phyloP scores from a whole-genome alignment of 2,329 filamentous ascomycete species.

The Sordariomycetes sp. region DNA sequence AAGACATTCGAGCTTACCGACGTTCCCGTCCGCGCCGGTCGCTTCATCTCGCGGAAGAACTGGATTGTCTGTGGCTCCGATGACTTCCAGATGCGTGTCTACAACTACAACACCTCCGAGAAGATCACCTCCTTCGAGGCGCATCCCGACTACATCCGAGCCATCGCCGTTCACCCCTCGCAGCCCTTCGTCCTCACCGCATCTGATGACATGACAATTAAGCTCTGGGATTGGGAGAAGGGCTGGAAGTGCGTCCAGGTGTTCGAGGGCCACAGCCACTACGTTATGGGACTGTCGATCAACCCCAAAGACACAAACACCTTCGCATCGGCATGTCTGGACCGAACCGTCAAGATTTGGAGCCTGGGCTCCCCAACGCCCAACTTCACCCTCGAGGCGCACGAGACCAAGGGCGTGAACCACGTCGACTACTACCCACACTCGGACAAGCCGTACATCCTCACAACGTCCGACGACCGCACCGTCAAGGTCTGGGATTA shows the following conservation, averaged over 20 bases:
- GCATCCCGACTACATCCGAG: constrained; percentile 96
- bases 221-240: constrained; percentile 98
- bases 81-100: constrained; percentile 79
- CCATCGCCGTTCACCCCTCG: constrained; percentile 89
- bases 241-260: constrained; percentile 96
- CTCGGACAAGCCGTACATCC: constrained; percentile 73
- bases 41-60: constrained; percentile 96
- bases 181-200: constrained; percentile 94
- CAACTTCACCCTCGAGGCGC: constrained; percentile 94
- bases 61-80: constrained; percentile 97
- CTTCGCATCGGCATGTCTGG: constrained; percentile 87
- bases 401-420: constrained; percentile 96
- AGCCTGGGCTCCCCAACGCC: constrained; percentile 86
- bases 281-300: constrained; percentile 92
- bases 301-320: constrained; percentile 96
- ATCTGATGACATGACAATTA: constrained; percentile 97
- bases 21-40: constrained; percentile 91
- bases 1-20: constrained; percentile 99
- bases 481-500: constrained; percentile 99
- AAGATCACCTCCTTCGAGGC: constrained; percentile 97
- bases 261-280: constrained; percentile 93
- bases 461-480: constrained; percentile 92
- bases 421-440: constrained; percentile 85
- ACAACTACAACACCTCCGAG: constrained; percentile 99
- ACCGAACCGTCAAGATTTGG: constrained; percentile 97